Percentiles rank a stretch among this genome's conserved stretches.
These are phyloP conservation scores for Pseudognaphalium luteoalbum DNA, from an alignment of 129 eudicot species.

Conservation along the genomic window DNA sequence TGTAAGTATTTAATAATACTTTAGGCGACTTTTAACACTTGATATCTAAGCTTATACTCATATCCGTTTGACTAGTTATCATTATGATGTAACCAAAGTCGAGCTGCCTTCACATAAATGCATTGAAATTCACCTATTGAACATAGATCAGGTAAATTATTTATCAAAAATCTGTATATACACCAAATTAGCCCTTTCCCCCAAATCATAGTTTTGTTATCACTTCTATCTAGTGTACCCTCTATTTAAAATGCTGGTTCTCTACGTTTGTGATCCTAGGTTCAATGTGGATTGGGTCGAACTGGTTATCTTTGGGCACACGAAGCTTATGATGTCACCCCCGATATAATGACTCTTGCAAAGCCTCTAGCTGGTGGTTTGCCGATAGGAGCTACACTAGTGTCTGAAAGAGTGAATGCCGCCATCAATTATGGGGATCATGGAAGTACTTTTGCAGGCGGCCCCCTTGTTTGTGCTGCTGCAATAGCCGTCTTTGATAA, in stretches of 20 bases:
- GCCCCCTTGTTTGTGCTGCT: slow-evolving; percentile 82
- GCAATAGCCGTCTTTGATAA: slow-evolving; percentile 74
- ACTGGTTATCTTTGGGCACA: slow-evolving; percentile 92
- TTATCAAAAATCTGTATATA: too few relatives aligned
- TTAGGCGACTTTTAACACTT: not conserved
- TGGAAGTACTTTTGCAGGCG: slow-evolving; percentile 94
- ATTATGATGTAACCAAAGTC: not conserved
- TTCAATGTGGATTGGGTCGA: slow-evolving; percentile 93
- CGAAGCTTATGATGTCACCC: slow-evolving; percentile 71
- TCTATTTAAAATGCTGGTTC: slow-evolving; percentile 26
- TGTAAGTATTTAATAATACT: not conserved
- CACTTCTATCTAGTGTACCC: not conserved
- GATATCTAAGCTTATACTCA: not conserved
- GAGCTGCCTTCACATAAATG: not conserved
- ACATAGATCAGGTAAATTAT: too few relatives aligned
- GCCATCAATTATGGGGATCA: slow-evolving; percentile 77
- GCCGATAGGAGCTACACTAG: slow-evolving; percentile 83
- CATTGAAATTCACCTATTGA: not conserved
- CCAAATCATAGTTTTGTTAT: not conserved
- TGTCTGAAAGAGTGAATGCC: slow-evolving; percentile 62
- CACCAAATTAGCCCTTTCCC: not conserved
- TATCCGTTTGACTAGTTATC: not conserved
- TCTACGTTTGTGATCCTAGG: slow-evolving; percentile 31
- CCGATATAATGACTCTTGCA: slow-evolving; percentile 91
- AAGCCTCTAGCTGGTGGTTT: slow-evolving; percentile 97